phyloP scores from a whole-genome alignment of 1,139 yeast genomes.

The Pneumocystis murina region DNA sequence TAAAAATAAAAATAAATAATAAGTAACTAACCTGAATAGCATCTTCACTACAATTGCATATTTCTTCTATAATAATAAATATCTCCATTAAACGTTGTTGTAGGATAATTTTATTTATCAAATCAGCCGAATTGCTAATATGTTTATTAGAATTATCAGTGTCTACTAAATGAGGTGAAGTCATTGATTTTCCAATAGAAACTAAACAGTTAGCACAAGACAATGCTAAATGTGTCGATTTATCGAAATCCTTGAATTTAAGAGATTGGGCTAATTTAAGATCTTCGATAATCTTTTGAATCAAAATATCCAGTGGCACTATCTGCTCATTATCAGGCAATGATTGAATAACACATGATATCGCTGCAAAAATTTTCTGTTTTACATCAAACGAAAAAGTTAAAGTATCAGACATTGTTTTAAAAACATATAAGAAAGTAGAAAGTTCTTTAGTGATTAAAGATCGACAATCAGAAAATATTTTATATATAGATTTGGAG shows the following conservation, averaged over 20 bases:
- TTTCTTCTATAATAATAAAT: not conserved
- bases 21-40: not conserved
- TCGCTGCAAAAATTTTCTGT: not conserved
- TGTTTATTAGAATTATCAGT: not conserved
- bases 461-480: not conserved
- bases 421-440: not conserved
- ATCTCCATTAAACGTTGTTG: not conserved
- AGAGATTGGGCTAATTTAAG: not conserved
- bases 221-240: not conserved
- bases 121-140: not conserved
- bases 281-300: not conserved
- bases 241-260: not conserved
- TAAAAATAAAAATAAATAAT: not conserved
- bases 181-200: not conserved
- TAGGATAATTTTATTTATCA: not conserved
- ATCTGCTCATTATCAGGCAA: not conserved
- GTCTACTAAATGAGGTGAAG: not conserved
- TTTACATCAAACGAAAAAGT: not conserved
- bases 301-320: not conserved
- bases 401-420: not conserved
- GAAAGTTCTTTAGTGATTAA: not conserved
- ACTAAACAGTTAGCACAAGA: not conserved
- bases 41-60: not conserved
- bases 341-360: not conserved
- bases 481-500: not conserved